phyloP scores from a whole-genome alignment of 2,329 filamentous ascomycete species.

The Helotiales sp. region DNA sequence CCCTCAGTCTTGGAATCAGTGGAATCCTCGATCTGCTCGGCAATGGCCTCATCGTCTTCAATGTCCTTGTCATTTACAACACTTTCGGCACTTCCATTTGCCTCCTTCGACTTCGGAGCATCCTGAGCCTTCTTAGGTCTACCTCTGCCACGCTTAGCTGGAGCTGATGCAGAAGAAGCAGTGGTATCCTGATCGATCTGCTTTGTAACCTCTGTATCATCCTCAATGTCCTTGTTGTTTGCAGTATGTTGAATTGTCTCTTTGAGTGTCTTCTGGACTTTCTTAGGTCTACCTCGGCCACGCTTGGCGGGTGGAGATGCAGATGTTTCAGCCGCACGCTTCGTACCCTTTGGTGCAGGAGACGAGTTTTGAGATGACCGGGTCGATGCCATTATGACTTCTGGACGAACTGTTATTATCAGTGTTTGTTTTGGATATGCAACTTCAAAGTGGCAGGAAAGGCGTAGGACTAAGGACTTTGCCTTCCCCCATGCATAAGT shows the following conservation, averaged over 20 bases:
- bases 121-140: conserved; percentile 35
- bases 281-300: conserved; percentile 21
- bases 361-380: conserved; percentile 3
- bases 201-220: background rate
- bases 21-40: conserved; percentile 19
- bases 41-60: conserved; percentile 22
- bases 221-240: conserved; percentile 1
- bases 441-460: background rate
- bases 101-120: conserved; percentile 41
- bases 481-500: too few species aligned
- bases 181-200: background rate
- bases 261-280: conserved; percentile 15
- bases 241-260: background rate
- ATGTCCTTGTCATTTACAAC: background rate
- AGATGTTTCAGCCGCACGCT: background rate
- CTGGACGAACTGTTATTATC: background rate
- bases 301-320: conserved; percentile 11
- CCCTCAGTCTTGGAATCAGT: background rate
- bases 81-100: conserved; percentile 12
- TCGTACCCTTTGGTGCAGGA: background rate
- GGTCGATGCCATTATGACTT: background rate
- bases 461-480: too few species aligned
- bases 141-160: conserved; percentile 46
- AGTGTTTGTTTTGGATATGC: background rate
- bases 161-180: conserved; percentile 13